Conservation (phyloP, 2,329 filamentous ascomycete species). For the Nemania sp. region DNA sequence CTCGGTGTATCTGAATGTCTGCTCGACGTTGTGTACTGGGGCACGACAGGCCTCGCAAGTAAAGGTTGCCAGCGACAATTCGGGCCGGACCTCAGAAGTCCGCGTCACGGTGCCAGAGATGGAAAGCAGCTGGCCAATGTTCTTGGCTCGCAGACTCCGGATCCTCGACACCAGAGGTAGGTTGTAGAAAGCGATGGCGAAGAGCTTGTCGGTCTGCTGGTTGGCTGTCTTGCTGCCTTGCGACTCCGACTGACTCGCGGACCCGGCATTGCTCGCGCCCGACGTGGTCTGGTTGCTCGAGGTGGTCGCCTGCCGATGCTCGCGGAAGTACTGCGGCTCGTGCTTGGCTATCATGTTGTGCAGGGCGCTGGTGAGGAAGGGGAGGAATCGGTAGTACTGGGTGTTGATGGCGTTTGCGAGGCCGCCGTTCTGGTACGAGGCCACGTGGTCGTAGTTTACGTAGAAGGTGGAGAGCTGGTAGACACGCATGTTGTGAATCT, state of each 20-base stretch:
- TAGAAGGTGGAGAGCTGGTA: conserved; percentile 84
- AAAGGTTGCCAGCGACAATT: conserved; percentile 90
- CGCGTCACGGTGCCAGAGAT: conserved; percentile 96
- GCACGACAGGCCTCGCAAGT: conserved; percentile 86
- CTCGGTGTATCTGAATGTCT: conserved; percentile 97
- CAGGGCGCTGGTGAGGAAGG: conserved; percentile 84
- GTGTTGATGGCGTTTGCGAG: conserved; percentile 84
- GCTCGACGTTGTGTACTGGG: conserved; percentile 87
- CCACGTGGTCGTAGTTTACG: conserved; percentile 84
- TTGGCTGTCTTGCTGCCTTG: conserved; percentile 78
- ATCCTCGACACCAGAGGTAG: conserved; percentile 84
- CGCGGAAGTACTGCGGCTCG: conserved; percentile 90
- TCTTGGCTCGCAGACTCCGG: conserved; percentile 81
- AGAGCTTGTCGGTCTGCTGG: conserved; percentile 96
- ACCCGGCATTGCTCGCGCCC: conserved; percentile 64
- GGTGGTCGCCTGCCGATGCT: conserved; percentile 83
- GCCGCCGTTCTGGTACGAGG: conserved; percentile 75
- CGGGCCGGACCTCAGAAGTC: conserved; percentile 94
- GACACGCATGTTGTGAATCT: conserved; percentile 76
- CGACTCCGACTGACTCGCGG: conserved; percentile 65
- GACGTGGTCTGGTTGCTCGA: conserved; percentile 74
- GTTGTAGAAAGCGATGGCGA: conserved; percentile 92
- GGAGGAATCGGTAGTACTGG: conserved; percentile 93
- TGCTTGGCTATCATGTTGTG: conserved; percentile 95
- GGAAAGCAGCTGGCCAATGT: conserved; percentile 90